These are phyloP conservation scores for Emergomyces pasteurianus DNA, from an alignment of 2,329 filamentous ascomycete genomes.

Conservation along the genomic window DNA sequence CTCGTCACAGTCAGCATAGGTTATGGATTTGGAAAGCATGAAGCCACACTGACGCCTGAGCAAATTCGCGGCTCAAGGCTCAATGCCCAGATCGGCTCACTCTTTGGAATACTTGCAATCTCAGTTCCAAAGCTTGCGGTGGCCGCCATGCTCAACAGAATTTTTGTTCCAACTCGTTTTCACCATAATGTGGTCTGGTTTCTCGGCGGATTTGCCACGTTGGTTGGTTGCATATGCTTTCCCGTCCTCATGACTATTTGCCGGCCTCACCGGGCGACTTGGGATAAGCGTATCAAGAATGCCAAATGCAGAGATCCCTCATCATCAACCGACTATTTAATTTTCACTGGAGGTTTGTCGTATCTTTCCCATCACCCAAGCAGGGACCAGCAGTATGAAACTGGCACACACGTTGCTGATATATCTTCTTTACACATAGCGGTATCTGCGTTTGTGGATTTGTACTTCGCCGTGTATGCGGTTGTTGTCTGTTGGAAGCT, in stretches of 20 bases:
- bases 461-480: slow-evolving; percentile 22
- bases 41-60: slow-evolving; percentile 16
- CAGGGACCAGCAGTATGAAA: neutral
- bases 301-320: slow-evolving; percentile 4
- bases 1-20: slow-evolving; percentile 25
- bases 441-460: slow-evolving; percentile 21
- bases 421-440: slow-evolving; percentile 10
- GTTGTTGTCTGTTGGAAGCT: slow-evolving; percentile 23
- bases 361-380: neutral
- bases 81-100: slow-evolving; percentile 18
- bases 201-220: slow-evolving; percentile 20
- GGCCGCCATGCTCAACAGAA: slow-evolving; percentile 26
- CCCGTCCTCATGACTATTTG: slow-evolving; percentile 35
- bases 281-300: slow-evolving; percentile 18
- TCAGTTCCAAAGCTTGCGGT: slow-evolving; percentile 33
- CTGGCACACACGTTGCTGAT: neutral
- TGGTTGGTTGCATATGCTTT: slow-evolving; percentile 25
- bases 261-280: slow-evolving; percentile 27
- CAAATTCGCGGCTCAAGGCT: neutral
- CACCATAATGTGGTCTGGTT: slow-evolving; percentile 29
- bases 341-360: neutral
- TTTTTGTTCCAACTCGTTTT: slow-evolving; percentile 26
- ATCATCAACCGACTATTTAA: neutral
- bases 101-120: slow-evolving; percentile 30
- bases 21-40: slow-evolving; percentile 32